Base-by-base conservation (phyloP, 208 protist genomes). In the Acanthamoeba lenticulata region DNA sequence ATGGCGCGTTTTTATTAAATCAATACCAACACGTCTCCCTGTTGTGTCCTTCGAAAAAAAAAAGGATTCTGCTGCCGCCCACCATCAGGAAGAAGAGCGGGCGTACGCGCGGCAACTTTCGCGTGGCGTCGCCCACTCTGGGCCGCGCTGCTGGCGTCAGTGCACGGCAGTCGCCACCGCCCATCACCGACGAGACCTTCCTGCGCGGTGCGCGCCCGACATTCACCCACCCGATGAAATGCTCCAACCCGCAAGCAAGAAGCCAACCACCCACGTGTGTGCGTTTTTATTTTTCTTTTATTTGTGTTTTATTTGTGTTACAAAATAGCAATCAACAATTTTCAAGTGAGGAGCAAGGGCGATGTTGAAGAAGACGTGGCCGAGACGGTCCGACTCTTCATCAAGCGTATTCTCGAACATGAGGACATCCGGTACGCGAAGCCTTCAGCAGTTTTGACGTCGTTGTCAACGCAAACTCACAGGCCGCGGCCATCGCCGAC, bases 381-480 rank as follows among this genome's bases (percentile, higher is more conserved):
- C 38, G 83, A 90, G 15, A 65, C 83, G 6, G 42, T 90, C 15
- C 42, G 40, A 6, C 49, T 67, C 21, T 65, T 19, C 13, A 7
- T 90, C 27, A 60, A 90, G 52, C 45, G 55, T 19, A 19, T 90
- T 6, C 40, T 90, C 34, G 55, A 69, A 21, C 24, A 90, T 47
- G 83, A 90, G n/a, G 83, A 90, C 45, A 90, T 90, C 21, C 83
- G 83, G 52, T 83, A 34, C 72, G 21, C 4, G 24, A 67, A 67
- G 6, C 47, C 3, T 27, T 32, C 1, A 65, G 6, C 1, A 38
- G 62, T 40, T 40, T 72, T 21, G 62, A 11, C 27, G 34, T 40
- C 34, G 62, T 0, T 21, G 27, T 67, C 57, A n/a, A n/a, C n/a
- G n/a, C n/a, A n/a, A n/a, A n/a, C n/a, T n/a, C 27, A 34, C 15